Evolutionary conservation across 2,329 filamentous ascomycete species (phyloP).

Genomic region (Trichoderma harzianum): DNA sequence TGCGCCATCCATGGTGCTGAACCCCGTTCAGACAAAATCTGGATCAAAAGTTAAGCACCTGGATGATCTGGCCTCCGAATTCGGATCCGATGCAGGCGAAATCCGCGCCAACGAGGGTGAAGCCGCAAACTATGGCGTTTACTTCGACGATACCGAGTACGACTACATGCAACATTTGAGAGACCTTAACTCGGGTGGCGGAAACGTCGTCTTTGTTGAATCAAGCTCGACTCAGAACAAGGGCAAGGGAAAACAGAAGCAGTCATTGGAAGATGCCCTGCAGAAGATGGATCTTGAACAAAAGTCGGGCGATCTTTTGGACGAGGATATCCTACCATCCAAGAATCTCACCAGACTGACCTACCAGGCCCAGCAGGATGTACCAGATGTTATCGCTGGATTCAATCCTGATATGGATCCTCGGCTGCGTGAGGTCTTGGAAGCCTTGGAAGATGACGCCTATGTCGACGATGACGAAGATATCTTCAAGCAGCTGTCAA

Average conservation of each 20-base stretch:
- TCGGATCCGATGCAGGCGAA: conserved; percentile 61
- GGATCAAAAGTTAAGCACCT: conserved; percentile 60
- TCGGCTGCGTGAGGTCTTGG: conserved; percentile 80
- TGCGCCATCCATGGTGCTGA: conserved; percentile 87
- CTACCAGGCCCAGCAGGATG: conserved; percentile 89
- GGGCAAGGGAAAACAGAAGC: conserved; percentile 70
- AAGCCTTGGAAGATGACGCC: conserved; percentile 91
- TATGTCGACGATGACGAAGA: conserved; percentile 90
- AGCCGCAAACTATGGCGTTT: conserved; percentile 89
- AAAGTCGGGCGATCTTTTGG: conserved; percentile 57
- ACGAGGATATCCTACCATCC: conserved; percentile 72
- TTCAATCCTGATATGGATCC: conserved; percentile 99
- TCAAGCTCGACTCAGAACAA: conserved; percentile 61
- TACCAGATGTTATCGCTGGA: conserved; percentile 86
- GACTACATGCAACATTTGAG: conserved; percentile 99
- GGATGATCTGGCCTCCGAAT: conserved; percentile 71
- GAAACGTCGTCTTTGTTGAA: conserved; percentile 81
- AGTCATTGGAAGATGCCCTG: conserved; percentile 79
- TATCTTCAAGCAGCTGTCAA: conserved; percentile 71
- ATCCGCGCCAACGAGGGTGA: conserved; percentile 92
- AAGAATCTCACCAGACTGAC: conserved; percentile 73
- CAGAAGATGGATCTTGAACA: conserved; percentile 57
- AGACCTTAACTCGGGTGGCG: conserved; percentile 68
- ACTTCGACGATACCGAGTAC: conserved; percentile 91
- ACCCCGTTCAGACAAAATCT: conserved; percentile 54